Base-by-base conservation (phyloP, 371 early-diverging fungal species). In the Mucor racemosus region DNA sequence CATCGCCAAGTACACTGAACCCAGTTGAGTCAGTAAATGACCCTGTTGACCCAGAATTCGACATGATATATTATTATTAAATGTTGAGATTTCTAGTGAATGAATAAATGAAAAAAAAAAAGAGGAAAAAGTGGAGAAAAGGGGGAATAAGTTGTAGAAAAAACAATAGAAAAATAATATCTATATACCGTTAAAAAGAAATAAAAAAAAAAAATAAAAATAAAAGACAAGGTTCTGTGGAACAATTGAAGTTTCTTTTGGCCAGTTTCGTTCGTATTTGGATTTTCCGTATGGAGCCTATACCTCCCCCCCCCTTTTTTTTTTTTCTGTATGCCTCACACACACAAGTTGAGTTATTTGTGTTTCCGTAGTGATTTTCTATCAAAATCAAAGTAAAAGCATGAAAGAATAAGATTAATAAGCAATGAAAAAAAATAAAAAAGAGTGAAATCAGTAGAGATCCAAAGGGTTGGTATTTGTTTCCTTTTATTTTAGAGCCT, bases 41-140 rank as follows among this genome's bases (percentile, higher is more conserved):
- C 68, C 76, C 74, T 54, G 72, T 67, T 9, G 77, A 77, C 64
- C 74, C 77, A 42, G 77, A 77, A 60, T 71, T 72, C 42, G 75
- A 75, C 75, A 75, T 75, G 55, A 60, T 58, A 26, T 41, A 39
- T 56, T 31, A 15, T 1, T n/a, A 56, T 56, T 6, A 39, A 58
- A 41, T 39, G 26, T 36, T 48, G n/a, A 48, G 11, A 34, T 17
- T 42, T 15, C 15, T 19, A 19, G 21, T 9, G 46, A 17, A 19
- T n/a, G 10, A 40, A 54, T 42, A 35, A 48, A 60, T 14, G 46
- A 58, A 68, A 34, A 33, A 31, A 19, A 19, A 53, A 11, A 53
- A 48, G 10, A 63, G 58, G 35, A 63, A 26, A 53, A 13, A 58
- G 53, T 15, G 56, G 41, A 62, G 54, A 57, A 61, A 14, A 39